Conservation (phyloP, 208 protist genomes). For the Leishmania aethiopica region DNA sequence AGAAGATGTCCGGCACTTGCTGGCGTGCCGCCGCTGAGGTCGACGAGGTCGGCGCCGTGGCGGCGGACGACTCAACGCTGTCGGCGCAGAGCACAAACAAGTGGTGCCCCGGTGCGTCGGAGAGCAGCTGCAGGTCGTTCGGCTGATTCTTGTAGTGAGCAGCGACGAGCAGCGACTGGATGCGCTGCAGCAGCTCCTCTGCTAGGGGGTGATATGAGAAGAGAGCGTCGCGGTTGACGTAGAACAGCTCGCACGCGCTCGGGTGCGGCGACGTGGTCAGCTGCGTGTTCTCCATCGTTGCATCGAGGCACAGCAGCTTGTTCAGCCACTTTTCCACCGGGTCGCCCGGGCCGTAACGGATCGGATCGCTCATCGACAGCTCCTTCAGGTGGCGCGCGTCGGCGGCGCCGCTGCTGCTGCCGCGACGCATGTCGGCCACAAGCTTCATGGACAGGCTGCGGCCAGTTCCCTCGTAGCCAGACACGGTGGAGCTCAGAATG, state of each 20-base stretch:
- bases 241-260: slow-evolving; percentile 96
- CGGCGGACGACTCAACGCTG: slow-evolving; percentile 51
- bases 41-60: slow-evolving; percentile 17
- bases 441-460: slow-evolving; percentile 99
- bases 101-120: slow-evolving; percentile 99
- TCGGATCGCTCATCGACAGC: slow-evolving; percentile 96
- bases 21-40: slow-evolving; percentile 27
- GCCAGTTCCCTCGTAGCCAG: slow-evolving; percentile 99
- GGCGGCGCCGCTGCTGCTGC: slow-evolving; percentile 21
- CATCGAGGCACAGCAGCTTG: slow-evolving; percentile 98
- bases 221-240: slow-evolving; percentile 98
- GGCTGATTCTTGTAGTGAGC: slow-evolving; percentile 99
- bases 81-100: slow-evolving; percentile 97
- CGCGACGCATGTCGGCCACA: slow-evolving; percentile 96
- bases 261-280: slow-evolving; percentile 90
- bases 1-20: slow-evolving; percentile 96
- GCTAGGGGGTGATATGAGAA: slow-evolving; percentile 98
- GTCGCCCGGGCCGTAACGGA: slow-evolving; percentile 97
- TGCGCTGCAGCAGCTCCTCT: slow-evolving; percentile 94
- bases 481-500: slow-evolving; percentile 99
- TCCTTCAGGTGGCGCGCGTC: slow-evolving; percentile 91
- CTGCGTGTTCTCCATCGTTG: slow-evolving; percentile 56
- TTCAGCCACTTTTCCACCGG: slow-evolving; percentile 98
- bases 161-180: slow-evolving; percentile 96
- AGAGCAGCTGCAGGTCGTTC: slow-evolving; percentile 99